Percentiles rank a stretch among this genome's conserved stretches.
phyloP scores from a whole-genome alignment of 345 rosid genomes.

The Sisymbrium irio region DNA sequence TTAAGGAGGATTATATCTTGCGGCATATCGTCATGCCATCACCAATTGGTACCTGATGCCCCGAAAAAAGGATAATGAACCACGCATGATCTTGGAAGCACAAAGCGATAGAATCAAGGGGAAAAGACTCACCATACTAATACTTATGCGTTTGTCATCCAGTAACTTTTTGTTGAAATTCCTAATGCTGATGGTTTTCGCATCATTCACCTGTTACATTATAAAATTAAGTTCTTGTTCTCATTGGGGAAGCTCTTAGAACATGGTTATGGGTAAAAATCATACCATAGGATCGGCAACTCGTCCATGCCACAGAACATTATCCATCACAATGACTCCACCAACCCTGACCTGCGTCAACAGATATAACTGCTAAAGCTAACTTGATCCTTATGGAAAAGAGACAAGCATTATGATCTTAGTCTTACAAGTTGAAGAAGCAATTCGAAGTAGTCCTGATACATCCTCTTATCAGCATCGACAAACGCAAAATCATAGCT shows the following conservation, averaged over 20 bases:
- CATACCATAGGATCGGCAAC: conserved; percentile 80
- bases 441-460: conserved; percentile 79
- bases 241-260: neutral
- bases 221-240: neutral
- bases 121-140: conserved; percentile 65
- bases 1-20: conserved; percentile 46
- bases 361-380: conserved; percentile 4
- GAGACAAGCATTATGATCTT: neutral
- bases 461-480: conserved; percentile 96
- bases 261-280: neutral
- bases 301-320: conserved; percentile 96
- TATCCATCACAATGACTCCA: conserved; percentile 82
- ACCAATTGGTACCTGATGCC: conserved; percentile 76
- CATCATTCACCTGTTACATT: conserved; percentile 61
- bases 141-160: conserved; percentile 72
- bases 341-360: conserved; percentile 66
- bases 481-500: conserved; percentile 98
- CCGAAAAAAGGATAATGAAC: neutral
- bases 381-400: neutral
- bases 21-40: conserved; percentile 89
- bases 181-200: conserved; percentile 70
- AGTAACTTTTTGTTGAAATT: conserved; percentile 60
- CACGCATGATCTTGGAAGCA: neutral
- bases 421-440: conserved; percentile 72
- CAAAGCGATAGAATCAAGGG: neutral